Evolutionary conservation across 139 green algal species (phyloP), one percentile per base, ranked within the genome.

Genomic region (Chlorella ohadii): DNA sequence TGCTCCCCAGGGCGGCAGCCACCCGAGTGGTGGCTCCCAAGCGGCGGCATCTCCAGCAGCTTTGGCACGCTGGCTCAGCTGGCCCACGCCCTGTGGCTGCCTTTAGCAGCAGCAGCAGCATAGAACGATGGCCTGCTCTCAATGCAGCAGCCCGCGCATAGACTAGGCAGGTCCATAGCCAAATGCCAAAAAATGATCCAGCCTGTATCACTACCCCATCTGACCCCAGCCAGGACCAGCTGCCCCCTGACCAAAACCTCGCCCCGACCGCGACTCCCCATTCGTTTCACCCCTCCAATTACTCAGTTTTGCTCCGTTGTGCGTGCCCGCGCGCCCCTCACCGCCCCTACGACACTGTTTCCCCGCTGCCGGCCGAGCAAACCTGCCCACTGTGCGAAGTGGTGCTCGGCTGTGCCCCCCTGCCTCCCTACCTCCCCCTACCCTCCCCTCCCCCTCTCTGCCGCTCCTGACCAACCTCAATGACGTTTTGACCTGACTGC

Each of bases 341-440:
- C 38, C 39, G 9, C 13, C 7, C 56, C 12, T 31, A 25, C 36
- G 57, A 81, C 75, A 81, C 56, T 81, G 75, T 39, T 71, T 81
- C 75, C 55, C 55, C 15, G 34, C 51, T 59, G 51, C 75, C 23
- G 33, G 34, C 51, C 25, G 57, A 11, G n/a, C n/a, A n/a, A 12
- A 34, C 23, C 27, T 6, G 44, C 25, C 75, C 75, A 81, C 75
- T 81, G 56, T 27, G 34, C 27, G 23, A 81, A 81, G 75, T 81
- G 75, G 75, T 27, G 59, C 56, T 23, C n/a, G 11, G 28, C 22
- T 41, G 41, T 11, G 36, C 38, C 70, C 70, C 70, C 36, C 36
- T 51, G 17, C 34, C 67, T n/a, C n/a, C n/a, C n/a, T n/a, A n/a
- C n/a, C n/a, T n/a, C 4, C 15, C 22, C 36, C 67, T 3, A 1